Evolutionary conservation across 495 filamentous ascomycete genomes (phyloP), one percentile per base, ranked within the genome.

Genomic region (Talaromyces thailandensis): DNA sequence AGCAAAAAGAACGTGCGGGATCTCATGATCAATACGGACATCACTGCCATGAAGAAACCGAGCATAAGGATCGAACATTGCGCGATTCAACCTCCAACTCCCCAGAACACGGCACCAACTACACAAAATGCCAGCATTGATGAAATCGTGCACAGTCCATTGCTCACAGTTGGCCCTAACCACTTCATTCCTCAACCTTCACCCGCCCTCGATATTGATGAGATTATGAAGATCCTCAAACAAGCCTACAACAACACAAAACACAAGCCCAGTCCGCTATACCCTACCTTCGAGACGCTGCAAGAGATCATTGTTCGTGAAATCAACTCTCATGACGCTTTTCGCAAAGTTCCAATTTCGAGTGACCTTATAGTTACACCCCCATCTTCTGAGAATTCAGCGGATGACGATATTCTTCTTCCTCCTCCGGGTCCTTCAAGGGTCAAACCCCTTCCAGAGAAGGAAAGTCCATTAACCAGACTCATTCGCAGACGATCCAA

Each of bases 261-360:
- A 2, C 71, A 70, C 23, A 65, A 62, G n/a, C 26, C 74, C 7
- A 73, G 69, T 21, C 58, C 72, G 6, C 18, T 24, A 21, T 69
- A 77, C 51, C 72, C 77, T 8, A 77, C 76, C 1, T 78, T 75
- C 40, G 77, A 80, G 64, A 72, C 73, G 16, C 65, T 80, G 9
- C 76, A 80, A 60, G 77, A 80, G 66, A 74, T 76, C 37, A 80
- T 80, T 50, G 66, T 80, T 25, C 72, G 77, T 11, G 77, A 80
- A 61, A 76, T 80, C 59, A 80, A 80, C 40, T 80, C 77, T 2
- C 77, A 80, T 53, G 77, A 80, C 45, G 77, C 77, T 12, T 80
- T 80, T 58, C 69, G 65, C 18, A 69, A 69, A 16, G 71, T 80
- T 8, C 72, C 76, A 45, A 45, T 73, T 71, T 76, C 61, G n/a